phyloP scores from a whole-genome alignment of 768 basidiomycete genomes.

The Termitomyces sp. region DNA sequence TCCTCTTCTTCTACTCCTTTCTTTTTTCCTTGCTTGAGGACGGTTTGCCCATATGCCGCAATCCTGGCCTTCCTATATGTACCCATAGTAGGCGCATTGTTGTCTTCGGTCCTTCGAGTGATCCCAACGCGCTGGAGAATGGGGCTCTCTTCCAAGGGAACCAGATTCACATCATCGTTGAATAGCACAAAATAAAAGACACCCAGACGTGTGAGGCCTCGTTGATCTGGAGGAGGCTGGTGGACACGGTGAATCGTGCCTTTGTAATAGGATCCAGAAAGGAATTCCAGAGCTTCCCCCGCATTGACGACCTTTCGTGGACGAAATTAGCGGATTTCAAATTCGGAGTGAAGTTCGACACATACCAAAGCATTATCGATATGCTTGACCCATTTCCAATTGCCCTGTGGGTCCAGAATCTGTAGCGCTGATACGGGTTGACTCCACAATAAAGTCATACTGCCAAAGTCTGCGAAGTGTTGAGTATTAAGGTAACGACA shows the following conservation, averaged over 20 bases:
- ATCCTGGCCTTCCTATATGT: constrained; percentile 38
- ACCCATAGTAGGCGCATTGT: constrained; percentile 37
- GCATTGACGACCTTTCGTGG: constrained; percentile 36
- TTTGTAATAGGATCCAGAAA: constrained; percentile 45
- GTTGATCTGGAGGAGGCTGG: constrained; percentile 47
- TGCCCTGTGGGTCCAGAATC: constrained; percentile 36
- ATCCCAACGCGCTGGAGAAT: constrained; percentile 37
- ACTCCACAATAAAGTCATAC: constrained; percentile 43
- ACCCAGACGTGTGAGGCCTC: constrained; percentile 38
- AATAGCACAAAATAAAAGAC: constrained; percentile 44
- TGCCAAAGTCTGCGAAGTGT: constrained; percentile 34
- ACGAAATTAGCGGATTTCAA: background rate
- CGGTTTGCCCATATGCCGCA: constrained; percentile 36
- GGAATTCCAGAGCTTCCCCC: constrained; percentile 45
- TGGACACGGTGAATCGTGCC: constrained; percentile 47
- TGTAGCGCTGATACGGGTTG: constrained; percentile 47
- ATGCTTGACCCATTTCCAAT: constrained; percentile 48
- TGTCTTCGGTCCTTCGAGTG: constrained; percentile 27
- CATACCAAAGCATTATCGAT: constrained; percentile 42
- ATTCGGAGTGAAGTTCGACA: background rate
- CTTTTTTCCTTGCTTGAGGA: constrained; percentile 27
- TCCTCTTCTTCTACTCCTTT: constrained; percentile 43
- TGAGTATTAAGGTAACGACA: background rate
- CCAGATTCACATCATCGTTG: constrained; percentile 40
- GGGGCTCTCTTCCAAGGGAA: constrained; percentile 37